phyloP scores from a whole-genome alignment of 441 rosid species.

The Viola pubescens region DNA sequence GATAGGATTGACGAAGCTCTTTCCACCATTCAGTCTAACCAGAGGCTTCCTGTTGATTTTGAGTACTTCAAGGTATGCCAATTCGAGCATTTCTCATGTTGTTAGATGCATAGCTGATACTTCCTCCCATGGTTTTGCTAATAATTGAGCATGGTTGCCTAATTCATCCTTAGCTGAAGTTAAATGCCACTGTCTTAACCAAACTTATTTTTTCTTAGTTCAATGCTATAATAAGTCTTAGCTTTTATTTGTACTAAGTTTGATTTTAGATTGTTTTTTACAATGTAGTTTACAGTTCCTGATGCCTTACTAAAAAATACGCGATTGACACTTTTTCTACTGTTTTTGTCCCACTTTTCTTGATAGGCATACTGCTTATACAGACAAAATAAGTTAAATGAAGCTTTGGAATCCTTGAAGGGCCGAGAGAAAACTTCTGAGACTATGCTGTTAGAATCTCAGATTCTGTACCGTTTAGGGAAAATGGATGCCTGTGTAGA shows the following conservation, averaged over 20 bases:
- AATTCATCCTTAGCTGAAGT: too few relatives aligned
- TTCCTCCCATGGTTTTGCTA: too few relatives aligned
- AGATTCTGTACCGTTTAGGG: constrained; percentile 72
- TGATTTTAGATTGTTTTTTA: too few relatives aligned
- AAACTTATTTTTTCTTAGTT: too few relatives aligned
- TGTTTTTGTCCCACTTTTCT: not conserved
- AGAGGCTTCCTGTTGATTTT: constrained; percentile 43
- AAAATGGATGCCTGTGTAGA: constrained; percentile 65
- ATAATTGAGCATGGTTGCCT: too few relatives aligned
- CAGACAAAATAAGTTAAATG: constrained; percentile 74
- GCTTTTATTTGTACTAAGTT: too few relatives aligned
- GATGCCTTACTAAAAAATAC: too few relatives aligned
- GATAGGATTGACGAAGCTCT: constrained; percentile 63
- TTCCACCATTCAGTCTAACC: constrained; percentile 41
- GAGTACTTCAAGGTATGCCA: constrained; percentile 49
- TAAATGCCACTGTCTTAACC: too few relatives aligned
- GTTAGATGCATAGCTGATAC: not conserved
- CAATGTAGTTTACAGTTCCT: too few relatives aligned
- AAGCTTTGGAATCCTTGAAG: constrained; percentile 53
- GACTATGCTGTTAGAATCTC: constrained; percentile 67
- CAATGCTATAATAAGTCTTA: too few relatives aligned
- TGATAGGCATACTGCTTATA: constrained; percentile 80
- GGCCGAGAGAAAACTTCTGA: constrained; percentile 43
- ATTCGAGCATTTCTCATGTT: too few relatives aligned
- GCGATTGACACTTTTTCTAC: too few relatives aligned